Conservation (phyloP, 345 rosid species). For the Gossypium raimondii region DNA sequence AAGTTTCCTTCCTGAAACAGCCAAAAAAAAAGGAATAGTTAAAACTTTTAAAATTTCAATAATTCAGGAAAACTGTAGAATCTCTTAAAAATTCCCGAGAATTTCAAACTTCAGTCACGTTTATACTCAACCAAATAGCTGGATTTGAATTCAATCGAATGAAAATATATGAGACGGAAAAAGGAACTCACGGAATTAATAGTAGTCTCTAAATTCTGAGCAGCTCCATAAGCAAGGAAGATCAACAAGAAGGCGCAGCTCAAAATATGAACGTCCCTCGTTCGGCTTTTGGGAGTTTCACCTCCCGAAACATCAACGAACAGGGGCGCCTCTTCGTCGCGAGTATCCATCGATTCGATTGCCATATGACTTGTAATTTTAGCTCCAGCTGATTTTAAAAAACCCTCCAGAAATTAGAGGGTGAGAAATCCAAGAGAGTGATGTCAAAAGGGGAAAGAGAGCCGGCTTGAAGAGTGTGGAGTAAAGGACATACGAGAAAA, state of each 20-base stretch:
- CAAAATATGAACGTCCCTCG: conserved; percentile 70
- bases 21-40: too few relatives aligned
- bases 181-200: conserved; percentile 57
- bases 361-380: not conserved
- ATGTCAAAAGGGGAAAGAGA: conserved; percentile 28
- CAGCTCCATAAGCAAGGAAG: conserved; percentile 88
- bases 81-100: not conserved
- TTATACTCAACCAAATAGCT: not conserved
- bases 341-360: conserved; percentile 1
- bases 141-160: not conserved
- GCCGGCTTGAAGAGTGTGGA: conserved; percentile 34
- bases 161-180: not conserved
- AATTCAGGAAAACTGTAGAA: not conserved
- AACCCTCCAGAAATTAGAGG: conserved; percentile 7
- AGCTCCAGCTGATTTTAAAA: not conserved
- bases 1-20: conserved; percentile 49
- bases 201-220: conserved; percentile 89
- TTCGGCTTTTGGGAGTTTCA: conserved; percentile 34
- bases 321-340: conserved; percentile 54
- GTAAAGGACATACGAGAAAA: conserved; percentile 20
- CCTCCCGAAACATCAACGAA: conserved; percentile 27
- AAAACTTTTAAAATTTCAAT: not conserved
- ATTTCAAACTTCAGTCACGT: not conserved
- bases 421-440: conserved; percentile 25
- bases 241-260: conserved; percentile 62